phyloP scores from a whole-genome alignment of 176 grass and related monocot species.

The Luzula sylvatica region DNA sequence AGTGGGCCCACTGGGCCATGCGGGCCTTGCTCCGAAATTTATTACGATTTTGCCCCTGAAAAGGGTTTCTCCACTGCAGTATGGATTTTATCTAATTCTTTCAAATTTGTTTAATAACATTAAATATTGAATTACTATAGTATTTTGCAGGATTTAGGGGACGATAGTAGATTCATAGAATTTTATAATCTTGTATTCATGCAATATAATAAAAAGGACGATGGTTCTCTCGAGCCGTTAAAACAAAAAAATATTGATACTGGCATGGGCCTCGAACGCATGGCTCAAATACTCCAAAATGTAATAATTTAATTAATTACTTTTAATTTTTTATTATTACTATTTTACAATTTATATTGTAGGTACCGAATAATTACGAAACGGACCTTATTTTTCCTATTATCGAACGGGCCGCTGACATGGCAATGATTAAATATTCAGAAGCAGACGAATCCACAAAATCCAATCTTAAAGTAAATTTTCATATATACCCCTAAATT shows the following conservation, averaged over 20 bases:
- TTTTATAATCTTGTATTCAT: conserved; percentile 99
- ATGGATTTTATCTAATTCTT: conserved; percentile 30
- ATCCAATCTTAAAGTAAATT: conserved; percentile 70
- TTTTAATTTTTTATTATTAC: neutral
- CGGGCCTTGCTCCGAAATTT: conserved; percentile 97
- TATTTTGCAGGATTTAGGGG: conserved; percentile 82
- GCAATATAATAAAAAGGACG: conserved; percentile 99
- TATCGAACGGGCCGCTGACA: conserved; percentile 66
- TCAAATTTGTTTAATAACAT: too few relatives aligned
- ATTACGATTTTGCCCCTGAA: conserved; percentile 92
- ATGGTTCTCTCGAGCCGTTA: conserved; percentile 76
- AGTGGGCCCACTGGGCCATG: conserved; percentile 88
- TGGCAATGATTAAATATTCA: conserved; percentile 56
- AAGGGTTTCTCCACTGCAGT: conserved; percentile 59
- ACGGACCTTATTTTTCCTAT: conserved; percentile 94
- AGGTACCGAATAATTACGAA: conserved; percentile 99
- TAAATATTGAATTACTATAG: conserved; percentile 48
- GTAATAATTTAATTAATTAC: conserved; percentile 23
- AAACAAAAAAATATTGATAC: conserved; percentile 96
- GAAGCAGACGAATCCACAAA: conserved; percentile 50
- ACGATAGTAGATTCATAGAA: conserved; percentile 92
- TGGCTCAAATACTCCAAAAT: conserved; percentile 95
- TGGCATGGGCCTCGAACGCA: conserved; percentile 94
- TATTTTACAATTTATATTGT: conserved; percentile 1
- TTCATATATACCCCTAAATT: conserved; percentile 1